Base-by-base conservation (phyloP, 805 yeast species). In the Yarrowia bubula region DNA sequence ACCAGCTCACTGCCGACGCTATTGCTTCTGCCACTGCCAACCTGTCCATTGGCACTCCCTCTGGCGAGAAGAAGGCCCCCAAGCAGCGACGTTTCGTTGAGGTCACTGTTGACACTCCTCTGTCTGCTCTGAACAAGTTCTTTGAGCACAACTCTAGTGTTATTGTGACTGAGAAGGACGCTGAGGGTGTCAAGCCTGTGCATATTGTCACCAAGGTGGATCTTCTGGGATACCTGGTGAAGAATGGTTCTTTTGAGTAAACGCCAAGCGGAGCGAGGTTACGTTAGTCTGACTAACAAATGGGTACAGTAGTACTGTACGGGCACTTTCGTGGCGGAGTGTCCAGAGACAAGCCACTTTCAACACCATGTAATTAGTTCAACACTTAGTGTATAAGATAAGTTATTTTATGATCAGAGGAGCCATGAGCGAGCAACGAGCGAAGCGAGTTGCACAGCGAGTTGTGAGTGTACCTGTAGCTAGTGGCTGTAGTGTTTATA, bases 201-300 rank as follows among this genome's bases (percentile, higher is more conserved):
- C 93, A 90, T 75, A 87, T 90, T 67, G 96, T 89, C 66, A 90
- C 96, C 67, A 90, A 90, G 80, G 93, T 90, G 73, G 96, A 90
- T 76, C 81, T 90, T 75, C 80, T 90, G 71, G 83, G 88, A 17
- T 76, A 71, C 66, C 68, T 76, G 64, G 73, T 76, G 38, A 74
- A 72, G 69, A 69, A 68, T 50, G 68, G 67, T 22, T 63, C 51
- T 41, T 43, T 53, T 15, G 58, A 62, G 57, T 65, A 50, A 33
- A 13, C 33, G 6, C 5, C 5, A 8, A 8, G 31, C 15, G 17
- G 8, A 11, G 17, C 1, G 31, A 32, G 13, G 47, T 32, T 28
- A 14, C 7, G 41, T 22, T 17, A 5, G 39, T 48, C 41, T 13
- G 28, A n/a, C n/a, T n/a, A n/a, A n/a, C n/a, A n/a, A n/a, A n/a